phyloP scores from a whole-genome alignment of 495 filamentous ascomycete species.

The Xylaria curta region DNA sequence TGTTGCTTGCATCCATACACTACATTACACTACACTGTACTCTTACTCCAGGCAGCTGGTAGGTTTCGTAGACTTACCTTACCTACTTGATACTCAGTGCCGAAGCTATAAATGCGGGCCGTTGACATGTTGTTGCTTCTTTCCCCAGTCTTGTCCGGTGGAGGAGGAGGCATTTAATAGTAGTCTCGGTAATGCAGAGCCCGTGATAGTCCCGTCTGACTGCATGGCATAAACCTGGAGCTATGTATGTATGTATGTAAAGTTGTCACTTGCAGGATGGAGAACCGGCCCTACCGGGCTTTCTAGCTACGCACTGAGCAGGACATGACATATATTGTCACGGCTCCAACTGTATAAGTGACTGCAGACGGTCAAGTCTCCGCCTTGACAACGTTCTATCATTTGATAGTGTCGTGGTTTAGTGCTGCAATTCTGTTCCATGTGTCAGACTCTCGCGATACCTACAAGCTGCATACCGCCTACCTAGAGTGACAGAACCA shows the following conservation, averaged over 20 bases:
- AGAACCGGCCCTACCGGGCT: neutral
- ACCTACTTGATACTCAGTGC: neutral
- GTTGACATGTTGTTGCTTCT: neutral
- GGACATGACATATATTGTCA: too few relatives aligned
- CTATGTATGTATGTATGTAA: neutral
- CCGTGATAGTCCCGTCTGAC: constrained; percentile 1
- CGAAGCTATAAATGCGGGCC: neutral
- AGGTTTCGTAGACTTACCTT: neutral
- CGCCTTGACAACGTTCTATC: too few relatives aligned
- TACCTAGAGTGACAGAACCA: too few relatives aligned
- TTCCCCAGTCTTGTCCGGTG: neutral
- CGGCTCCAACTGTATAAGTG: too few relatives aligned
- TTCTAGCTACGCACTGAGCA: neutral
- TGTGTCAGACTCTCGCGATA: too few relatives aligned
- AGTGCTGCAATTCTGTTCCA: too few relatives aligned
- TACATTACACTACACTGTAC: constrained; percentile 7
- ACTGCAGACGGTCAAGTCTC: too few relatives aligned
- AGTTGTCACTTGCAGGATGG: neutral
- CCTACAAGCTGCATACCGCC: too few relatives aligned
- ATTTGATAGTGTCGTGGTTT: too few relatives aligned
- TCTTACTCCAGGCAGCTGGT: neutral
- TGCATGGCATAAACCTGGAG: neutral
- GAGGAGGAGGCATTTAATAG: neutral
- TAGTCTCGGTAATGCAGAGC: neutral
- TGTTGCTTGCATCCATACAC: constrained; percentile 1